Evolutionary conservation across 2,329 filamentous ascomycete species (phyloP).

Genomic region (Microdochium paspali): DNA sequence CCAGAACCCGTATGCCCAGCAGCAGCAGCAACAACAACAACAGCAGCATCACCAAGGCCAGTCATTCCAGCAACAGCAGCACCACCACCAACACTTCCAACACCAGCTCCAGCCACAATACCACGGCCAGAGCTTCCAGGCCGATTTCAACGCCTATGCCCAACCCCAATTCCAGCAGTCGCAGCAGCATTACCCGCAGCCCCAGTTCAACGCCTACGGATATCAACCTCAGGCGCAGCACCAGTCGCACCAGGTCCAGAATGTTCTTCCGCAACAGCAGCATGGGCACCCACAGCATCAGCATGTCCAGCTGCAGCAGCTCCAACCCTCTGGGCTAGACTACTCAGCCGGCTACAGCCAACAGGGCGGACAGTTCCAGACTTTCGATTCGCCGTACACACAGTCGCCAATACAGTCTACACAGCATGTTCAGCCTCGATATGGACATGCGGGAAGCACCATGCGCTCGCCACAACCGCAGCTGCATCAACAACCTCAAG

Average conservation of each 20-base stretch:
- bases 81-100: slow-evolving; percentile 11
- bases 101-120: slow-evolving; percentile 10
- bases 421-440: slow-evolving; percentile 11
- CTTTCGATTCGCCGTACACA: slow-evolving; percentile 18
- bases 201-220: slow-evolving; percentile 7
- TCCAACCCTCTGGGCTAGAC: neutral
- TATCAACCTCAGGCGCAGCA: slow-evolving; percentile 8
- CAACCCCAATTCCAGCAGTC: slow-evolving; percentile 8
- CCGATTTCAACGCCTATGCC: slow-evolving; percentile 10
- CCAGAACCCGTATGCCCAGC: slow-evolving; percentile 12
- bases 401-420: slow-evolving; percentile 13
- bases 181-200: slow-evolving; percentile 12
- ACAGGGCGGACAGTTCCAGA: slow-evolving; percentile 12
- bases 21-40: slow-evolving; percentile 15
- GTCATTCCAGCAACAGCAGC: slow-evolving; percentile 6
- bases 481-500: slow-evolving; percentile 19
- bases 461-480: slow-evolving; percentile 24
- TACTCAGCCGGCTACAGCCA: neutral
- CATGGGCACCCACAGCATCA: slow-evolving; percentile 6
- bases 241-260: slow-evolving; percentile 8
- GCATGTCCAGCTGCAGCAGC: neutral
- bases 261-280: slow-evolving; percentile 9
- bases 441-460: slow-evolving; percentile 22
- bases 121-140: slow-evolving; percentile 8
- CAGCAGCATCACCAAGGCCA: slow-evolving; percentile 11